Conservation (phyloP, 1,139 yeast genomes). For the Lodderomyces parapsilosis region DNA sequence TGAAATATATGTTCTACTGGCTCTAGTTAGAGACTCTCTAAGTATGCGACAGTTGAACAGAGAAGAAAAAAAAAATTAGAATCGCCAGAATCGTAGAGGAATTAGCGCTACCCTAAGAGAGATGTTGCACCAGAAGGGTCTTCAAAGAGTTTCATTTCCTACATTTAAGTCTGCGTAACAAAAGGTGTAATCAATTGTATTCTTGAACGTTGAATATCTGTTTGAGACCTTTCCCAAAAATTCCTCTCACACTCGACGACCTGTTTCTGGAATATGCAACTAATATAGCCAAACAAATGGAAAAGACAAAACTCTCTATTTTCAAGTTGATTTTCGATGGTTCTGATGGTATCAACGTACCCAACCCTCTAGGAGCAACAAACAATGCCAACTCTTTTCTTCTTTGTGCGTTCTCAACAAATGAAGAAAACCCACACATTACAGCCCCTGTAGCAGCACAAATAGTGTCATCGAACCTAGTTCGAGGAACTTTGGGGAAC, state of each 20-base stretch:
- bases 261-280: slow-evolving; percentile 31
- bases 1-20: no score
- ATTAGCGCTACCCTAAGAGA: neutral
- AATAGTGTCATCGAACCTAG: slow-evolving; percentile 30
- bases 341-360: slow-evolving; percentile 31
- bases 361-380: slow-evolving; percentile 39
- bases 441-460: slow-evolving; percentile 32
- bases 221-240: slow-evolving; percentile 32
- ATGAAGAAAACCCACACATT: slow-evolving; percentile 34
- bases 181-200: slow-evolving; percentile 12
- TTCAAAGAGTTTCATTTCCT: no score
- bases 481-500: slow-evolving; percentile 28
- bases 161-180: neutral
- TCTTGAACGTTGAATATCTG: slow-evolving; percentile 19
- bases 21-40: no score
- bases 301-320: slow-evolving; percentile 29
- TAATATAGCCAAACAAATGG: slow-evolving; percentile 33
- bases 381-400: slow-evolving; percentile 41
- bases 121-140: no score
- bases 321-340: slow-evolving; percentile 25
- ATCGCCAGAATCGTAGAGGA: no score
- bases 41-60: no score
- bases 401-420: slow-evolving; percentile 32
- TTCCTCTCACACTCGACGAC: slow-evolving; percentile 32
- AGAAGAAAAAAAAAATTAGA: no score